A percentile compares a stretch with the other conserved stretches of the same genome.
Conservation (phyloP, 164 flowering plant species). For the Umbellularia californica region DNA sequence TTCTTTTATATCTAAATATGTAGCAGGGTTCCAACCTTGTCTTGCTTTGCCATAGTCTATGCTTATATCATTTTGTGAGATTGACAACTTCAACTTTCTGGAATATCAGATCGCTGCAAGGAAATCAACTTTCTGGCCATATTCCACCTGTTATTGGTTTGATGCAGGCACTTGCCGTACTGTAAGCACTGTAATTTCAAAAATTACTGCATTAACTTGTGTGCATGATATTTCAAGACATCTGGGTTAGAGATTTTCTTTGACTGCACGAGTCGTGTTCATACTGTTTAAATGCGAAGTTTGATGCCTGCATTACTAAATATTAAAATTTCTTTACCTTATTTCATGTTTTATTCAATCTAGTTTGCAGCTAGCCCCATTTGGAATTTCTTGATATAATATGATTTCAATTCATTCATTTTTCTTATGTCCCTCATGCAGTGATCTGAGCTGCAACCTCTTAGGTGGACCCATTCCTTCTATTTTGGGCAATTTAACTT, state of each 20-base stretch:
- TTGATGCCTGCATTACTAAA: neutral
- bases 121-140: conserved; percentile 66
- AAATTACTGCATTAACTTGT: no score
- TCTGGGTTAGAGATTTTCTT: no score
- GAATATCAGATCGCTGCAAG: conserved; percentile 72
- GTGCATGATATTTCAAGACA: no score
- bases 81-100: neutral
- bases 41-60: neutral
- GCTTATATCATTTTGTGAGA: neutral
- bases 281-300: neutral
- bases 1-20: neutral
- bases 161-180: conserved; percentile 99
- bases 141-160: conserved; percentile 92
- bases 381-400: neutral
- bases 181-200: conserved; percentile 38
- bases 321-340: neutral
- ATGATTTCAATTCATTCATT: no score
- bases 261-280: neutral
- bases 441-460: conserved; percentile 83
- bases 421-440: conserved; percentile 21
- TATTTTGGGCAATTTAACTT: conserved; percentile 73
- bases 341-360: neutral
- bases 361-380: neutral
- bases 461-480: conserved; percentile 84
- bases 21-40: neutral